Evolutionary conservation across 345 rosid genomes (phyloP), one percentile per base, ranked within the genome.

Genomic region (Populus alba): DNA sequence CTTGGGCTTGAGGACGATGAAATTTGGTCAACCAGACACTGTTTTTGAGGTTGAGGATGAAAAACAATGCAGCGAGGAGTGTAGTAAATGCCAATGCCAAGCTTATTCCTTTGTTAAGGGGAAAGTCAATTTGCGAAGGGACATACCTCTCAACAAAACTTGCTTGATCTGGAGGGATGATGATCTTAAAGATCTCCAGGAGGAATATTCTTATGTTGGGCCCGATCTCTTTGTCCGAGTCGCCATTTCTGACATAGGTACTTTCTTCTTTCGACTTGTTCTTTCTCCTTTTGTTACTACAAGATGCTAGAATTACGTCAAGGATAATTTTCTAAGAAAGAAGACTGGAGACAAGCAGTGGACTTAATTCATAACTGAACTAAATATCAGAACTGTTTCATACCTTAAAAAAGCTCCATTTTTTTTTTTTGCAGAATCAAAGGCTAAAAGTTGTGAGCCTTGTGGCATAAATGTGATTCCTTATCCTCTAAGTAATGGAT

Each of bases 131-230:
- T 20, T 0, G n/a, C 2, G 1, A 8, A 10, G 59, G 1, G 62
- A 2, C 23, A 9, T 6, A 41, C 43, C 0, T 15, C 9, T 0
- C 1, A 2, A 1, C 0, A 37, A n/a, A 1, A 61, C 70, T 6
- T 93, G 97, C 85, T 89, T 84, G 89, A 88, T 90, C 81, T 93
- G 97, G 94, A 45, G 68, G 0, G 84, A 87, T 12, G 86, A 80
- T 41, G 87, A 27, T 27, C 27, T 93, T 3, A 82, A 86, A n/a
- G 87, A 87, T 81, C 82, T 91, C 41, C 90, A 87, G 75, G 90
- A 91, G 47, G 81, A 77, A 20, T 85, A 83, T 29, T 65, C 53
- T 65, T 71, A 80, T 7, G 88, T 91, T 47, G 66, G 71, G 7
- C 89, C 51, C 10, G 59, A 86, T 29, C 70, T 93, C 23, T 59